Conservation (phyloP, 2,329 filamentous ascomycete species). For the Ophiocordyceps sinensis region DNA sequence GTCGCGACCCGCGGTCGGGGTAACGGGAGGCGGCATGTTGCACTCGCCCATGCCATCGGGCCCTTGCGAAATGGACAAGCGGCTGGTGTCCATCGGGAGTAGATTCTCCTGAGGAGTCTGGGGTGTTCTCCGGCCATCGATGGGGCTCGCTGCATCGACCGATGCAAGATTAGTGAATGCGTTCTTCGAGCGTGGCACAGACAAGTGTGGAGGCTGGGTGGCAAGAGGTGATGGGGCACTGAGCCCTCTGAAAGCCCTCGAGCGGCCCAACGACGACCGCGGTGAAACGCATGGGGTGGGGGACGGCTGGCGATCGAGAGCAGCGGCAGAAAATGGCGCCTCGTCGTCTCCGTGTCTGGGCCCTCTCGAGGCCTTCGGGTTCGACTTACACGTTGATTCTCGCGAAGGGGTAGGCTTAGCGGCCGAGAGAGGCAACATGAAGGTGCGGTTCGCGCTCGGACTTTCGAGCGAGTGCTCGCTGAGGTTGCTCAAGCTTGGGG, state of each 20-base stretch:
- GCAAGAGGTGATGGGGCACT: conserved; percentile 19
- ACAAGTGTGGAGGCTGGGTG: conserved; percentile 12
- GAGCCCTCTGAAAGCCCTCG: conserved; percentile 15
- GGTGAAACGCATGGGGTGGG: conserved; percentile 16
- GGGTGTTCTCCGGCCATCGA: conserved; percentile 47
- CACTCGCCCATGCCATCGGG: conserved; percentile 19
- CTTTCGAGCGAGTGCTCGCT: conserved; percentile 28
- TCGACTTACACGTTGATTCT: conserved; percentile 31
- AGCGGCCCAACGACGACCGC: conserved; percentile 22
- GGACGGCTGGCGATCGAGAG: conserved; percentile 17
- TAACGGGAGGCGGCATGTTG: conserved; percentile 48
- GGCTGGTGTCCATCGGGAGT: conserved; percentile 65
- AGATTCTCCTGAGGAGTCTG: conserved; percentile 67
- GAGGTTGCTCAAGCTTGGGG: conserved; percentile 24
- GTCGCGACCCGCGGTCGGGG: conserved; percentile 54
- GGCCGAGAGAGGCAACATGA: conserved; percentile 26
- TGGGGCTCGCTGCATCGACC: conserved; percentile 44
- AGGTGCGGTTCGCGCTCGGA: conserved; percentile 31
- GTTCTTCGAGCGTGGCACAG: conserved; percentile 16
- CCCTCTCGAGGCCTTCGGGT: conserved; percentile 6
- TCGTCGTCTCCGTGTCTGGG: conserved; percentile 6
- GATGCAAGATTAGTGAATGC: conserved; percentile 35
- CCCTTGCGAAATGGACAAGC: conserved; percentile 63
- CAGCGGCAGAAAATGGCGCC: conserved; percentile 8
- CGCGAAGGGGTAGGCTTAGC: conserved; percentile 20